phyloP scores from a whole-genome alignment of 2,329 filamentous ascomycete species.

The Fusarium sp. region DNA sequence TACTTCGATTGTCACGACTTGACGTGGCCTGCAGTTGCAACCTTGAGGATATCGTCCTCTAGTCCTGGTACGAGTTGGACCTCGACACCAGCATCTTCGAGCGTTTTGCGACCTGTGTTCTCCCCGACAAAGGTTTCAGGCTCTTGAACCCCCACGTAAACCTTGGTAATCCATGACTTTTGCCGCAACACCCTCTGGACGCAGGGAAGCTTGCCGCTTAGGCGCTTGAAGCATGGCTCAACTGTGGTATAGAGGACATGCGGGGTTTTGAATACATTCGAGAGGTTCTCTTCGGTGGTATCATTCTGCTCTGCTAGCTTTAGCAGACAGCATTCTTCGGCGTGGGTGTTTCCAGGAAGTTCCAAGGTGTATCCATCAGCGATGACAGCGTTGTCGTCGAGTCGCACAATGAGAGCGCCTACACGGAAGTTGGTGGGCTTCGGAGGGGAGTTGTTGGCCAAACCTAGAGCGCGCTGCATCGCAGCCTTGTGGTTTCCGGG shows the following conservation, averaged over 20 bases:
- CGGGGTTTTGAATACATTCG: conserved; percentile 53
- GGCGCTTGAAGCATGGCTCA: conserved; percentile 83
- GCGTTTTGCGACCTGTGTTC: conserved; percentile 80
- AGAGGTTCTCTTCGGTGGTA: conserved; percentile 70
- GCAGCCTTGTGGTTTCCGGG: conserved; percentile 62
- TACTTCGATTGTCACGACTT: conserved; percentile 23
- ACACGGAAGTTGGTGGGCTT: conserved; percentile 95
- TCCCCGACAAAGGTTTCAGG: conserved; percentile 90
- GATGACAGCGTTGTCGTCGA: conserved; percentile 72
- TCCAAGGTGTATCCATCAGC: conserved; percentile 93
- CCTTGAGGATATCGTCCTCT: conserved; percentile 83
- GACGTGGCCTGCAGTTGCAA: conserved; percentile 86
- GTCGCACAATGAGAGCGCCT: conserved; percentile 86
- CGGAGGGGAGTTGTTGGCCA: conserved; percentile 85
- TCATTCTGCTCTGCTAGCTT: conserved; percentile 73
- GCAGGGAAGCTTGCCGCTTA: conserved; percentile 84
- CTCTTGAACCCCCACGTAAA: conserved; percentile 91
- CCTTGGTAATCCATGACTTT: conserved; percentile 75
- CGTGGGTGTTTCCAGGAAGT: conserved; percentile 92
- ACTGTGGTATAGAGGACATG: conserved; percentile 89
- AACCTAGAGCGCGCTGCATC: conserved; percentile 81
- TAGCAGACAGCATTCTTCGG: conserved; percentile 91
- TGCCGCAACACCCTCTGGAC: conserved; percentile 83
- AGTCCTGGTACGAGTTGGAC: conserved; percentile 82
- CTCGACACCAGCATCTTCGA: conserved; percentile 81